Conservation (phyloP, 306 rosid species). For the Leucaena leucocephala region DNA sequence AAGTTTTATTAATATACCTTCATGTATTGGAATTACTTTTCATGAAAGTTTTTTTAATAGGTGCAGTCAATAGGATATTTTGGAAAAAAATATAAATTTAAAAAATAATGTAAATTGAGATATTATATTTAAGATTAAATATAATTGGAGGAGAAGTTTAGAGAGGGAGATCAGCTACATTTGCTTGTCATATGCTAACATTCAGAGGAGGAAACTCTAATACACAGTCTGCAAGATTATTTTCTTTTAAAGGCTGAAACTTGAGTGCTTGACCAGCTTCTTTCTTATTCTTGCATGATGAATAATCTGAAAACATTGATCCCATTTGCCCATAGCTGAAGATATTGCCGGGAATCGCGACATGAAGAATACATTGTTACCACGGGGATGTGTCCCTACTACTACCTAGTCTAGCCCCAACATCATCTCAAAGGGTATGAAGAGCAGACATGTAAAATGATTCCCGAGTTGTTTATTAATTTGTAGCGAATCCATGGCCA, state of each 20-base stretch:
- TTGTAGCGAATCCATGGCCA: background rate
- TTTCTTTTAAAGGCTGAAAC: background rate
- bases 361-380: no score
- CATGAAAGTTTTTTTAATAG: no score
- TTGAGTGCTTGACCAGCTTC: background rate
- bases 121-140: no score
- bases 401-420: no score
- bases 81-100: no score
- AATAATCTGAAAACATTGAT: slow-evolving; percentile 7
- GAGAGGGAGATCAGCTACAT: slow-evolving; percentile 33
- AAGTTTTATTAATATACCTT: no score
- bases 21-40: slow-evolving; percentile 20
- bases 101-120: no score
- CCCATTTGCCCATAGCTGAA: background rate
- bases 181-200: slow-evolving; percentile 37
- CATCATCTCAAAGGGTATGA: no score
- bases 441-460: no score
- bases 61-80: no score
- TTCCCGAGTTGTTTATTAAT: no score
- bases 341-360: background rate
- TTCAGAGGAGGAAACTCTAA: slow-evolving; percentile 11
- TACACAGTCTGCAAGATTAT: background rate
- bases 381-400: slow-evolving; percentile 13
- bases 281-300: background rate
- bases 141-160: no score